phyloP scores from a whole-genome alignment of 331 rosid species.

The Cydonia oblonga region DNA sequence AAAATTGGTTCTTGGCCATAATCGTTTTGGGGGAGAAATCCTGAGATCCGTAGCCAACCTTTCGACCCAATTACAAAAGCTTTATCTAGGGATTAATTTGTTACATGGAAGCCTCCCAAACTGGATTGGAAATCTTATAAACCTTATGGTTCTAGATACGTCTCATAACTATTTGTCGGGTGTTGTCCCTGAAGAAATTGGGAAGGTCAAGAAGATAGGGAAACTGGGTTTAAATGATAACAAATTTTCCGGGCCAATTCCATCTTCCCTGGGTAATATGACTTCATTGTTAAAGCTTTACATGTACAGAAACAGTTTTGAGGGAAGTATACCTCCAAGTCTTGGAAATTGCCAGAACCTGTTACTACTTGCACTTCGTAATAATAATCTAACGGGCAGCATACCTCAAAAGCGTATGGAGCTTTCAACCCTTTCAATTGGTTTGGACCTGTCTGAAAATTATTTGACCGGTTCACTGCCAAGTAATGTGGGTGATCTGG shows the following conservation, averaged over 20 bases:
- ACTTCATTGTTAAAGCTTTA: not conserved
- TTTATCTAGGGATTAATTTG: constrained; percentile 6
- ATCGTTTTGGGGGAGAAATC: not conserved
- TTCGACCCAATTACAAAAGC: constrained; percentile 11
- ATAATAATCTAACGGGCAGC: not conserved
- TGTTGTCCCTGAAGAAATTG: not conserved
- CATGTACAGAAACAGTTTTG: not conserved
- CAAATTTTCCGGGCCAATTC: not conserved
- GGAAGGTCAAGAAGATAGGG: not conserved
- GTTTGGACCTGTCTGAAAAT: constrained; percentile 1
- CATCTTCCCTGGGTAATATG: not conserved
- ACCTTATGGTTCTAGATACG: not conserved
- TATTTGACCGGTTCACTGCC: not conserved
- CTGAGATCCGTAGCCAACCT: constrained; percentile 28
- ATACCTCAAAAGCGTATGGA: not conserved
- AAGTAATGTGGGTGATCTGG: not conserved
- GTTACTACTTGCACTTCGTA: not conserved
- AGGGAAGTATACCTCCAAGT: constrained; percentile 11
- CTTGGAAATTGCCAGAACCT: constrained; percentile 5
- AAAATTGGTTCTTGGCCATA: too few relatives aligned
- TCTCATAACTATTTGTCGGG: not conserved
- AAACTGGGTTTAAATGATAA: not conserved
- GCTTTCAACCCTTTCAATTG: constrained; percentile 9
- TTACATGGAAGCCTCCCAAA: constrained; percentile 7
- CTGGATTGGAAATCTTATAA: not conserved